Evolutionary conservation across 2,329 filamentous ascomycete species (phyloP).

Genomic region (Xylaria sp.): DNA sequence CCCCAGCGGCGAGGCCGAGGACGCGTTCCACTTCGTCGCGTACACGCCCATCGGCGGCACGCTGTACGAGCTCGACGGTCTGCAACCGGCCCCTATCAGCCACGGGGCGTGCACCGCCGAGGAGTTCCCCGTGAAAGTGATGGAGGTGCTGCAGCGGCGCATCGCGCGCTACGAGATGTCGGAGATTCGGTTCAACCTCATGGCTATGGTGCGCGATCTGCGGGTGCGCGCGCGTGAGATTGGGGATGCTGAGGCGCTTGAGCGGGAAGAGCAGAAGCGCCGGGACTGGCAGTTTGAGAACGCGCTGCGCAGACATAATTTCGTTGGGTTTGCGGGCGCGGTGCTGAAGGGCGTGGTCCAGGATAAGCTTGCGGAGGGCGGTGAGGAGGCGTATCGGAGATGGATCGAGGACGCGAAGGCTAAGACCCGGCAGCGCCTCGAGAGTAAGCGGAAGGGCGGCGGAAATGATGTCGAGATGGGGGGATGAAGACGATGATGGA

Average conservation of each 20-base stretch:
- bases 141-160: slow-evolving; percentile 85
- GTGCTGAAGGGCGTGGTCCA: slow-evolving; percentile 87
- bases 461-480: slow-evolving; percentile 58
- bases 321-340: slow-evolving; percentile 94
- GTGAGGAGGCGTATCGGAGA: slow-evolving; percentile 71
- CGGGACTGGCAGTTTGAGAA: slow-evolving; percentile 95
- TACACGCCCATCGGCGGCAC: slow-evolving; percentile 84
- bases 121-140: slow-evolving; percentile 82
- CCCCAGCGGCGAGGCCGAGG: slow-evolving; percentile 78
- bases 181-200: slow-evolving; percentile 95
- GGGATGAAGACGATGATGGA: slow-evolving; percentile 33
- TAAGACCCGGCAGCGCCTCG: slow-evolving; percentile 60
- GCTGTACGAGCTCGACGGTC: slow-evolving; percentile 93
- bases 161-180: slow-evolving; percentile 84
- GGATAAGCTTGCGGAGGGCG: slow-evolving; percentile 74
- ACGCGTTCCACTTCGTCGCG: slow-evolving; percentile 97
- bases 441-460: slow-evolving; percentile 53
- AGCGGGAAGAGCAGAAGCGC: slow-evolving; percentile 84
- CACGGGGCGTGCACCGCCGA: slow-evolving; percentile 76
- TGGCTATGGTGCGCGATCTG: slow-evolving; percentile 90
- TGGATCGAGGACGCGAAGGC: slow-evolving; percentile 78
- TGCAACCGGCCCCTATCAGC: slow-evolving; percentile 91
- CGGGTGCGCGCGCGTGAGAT: slow-evolving; percentile 80
- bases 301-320: slow-evolving; percentile 89
- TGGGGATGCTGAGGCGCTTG: slow-evolving; percentile 82